These are phyloP conservation scores for Rhizopus microsporus DNA, from an alignment of 371 early-diverging fungal species.

Conservation along the genomic window DNA sequence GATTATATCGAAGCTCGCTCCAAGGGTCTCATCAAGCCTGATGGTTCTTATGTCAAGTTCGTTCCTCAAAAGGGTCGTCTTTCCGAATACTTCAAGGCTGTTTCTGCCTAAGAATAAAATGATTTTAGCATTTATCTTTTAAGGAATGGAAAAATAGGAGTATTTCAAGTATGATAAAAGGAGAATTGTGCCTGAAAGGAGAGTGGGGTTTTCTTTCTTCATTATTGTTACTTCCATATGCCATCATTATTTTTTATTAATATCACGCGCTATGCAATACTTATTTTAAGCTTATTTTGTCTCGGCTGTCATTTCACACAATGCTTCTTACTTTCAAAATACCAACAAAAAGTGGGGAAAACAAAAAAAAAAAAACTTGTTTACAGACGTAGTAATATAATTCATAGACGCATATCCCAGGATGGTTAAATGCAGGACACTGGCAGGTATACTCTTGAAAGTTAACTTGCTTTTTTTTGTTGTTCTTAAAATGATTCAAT, in stretches of 20 bases:
- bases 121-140: background rate
- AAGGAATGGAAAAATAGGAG: background rate
- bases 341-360: slow-evolving; percentile 28
- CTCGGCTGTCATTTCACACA: slow-evolving; percentile 31
- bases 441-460: slow-evolving; percentile 34
- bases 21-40: slow-evolving; percentile 86
- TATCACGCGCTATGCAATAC: slow-evolving; percentile 20
- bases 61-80: slow-evolving; percentile 90
- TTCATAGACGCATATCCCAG: slow-evolving; percentile 27
- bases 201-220: background rate
- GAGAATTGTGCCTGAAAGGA: background rate
- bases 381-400: background rate
- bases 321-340: slow-evolving; percentile 29
- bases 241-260: slow-evolving; percentile 14
- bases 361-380: too few relatives aligned
- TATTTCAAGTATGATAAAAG: background rate
- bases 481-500: slow-evolving; percentile 1
- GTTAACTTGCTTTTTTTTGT: background rate
- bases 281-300: slow-evolving; percentile 21
- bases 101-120: slow-evolving; percentile 32
- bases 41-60: slow-evolving; percentile 98
- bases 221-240: slow-evolving; percentile 2
- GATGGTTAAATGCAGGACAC: slow-evolving; percentile 39
- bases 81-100: slow-evolving; percentile 53
- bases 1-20: slow-evolving; percentile 87